Percentiles rank a stretch among this genome's conserved stretches.
These are phyloP conservation scores for Penicillium hesseltinei DNA, from an alignment of 2,329 filamentous ascomycete species.

Conservation along the genomic window DNA sequence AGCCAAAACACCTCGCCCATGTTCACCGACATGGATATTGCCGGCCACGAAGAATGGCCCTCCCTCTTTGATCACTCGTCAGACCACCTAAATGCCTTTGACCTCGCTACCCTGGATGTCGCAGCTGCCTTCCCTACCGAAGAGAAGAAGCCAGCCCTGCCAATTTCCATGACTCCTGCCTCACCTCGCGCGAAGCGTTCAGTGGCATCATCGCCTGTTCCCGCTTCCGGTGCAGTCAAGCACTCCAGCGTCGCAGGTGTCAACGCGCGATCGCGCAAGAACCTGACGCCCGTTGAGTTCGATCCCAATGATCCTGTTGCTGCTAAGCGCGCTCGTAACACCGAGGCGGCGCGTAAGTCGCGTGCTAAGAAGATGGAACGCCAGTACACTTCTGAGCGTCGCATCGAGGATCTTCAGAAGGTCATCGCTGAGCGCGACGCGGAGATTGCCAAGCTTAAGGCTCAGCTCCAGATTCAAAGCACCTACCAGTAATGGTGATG, in stretches of 20 bases:
- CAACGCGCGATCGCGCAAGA: constrained; percentile 72
- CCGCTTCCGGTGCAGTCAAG: constrained; percentile 44
- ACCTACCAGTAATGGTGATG: constrained; percentile 20
- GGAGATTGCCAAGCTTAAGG: constrained; percentile 21
- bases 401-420: constrained; percentile 67
- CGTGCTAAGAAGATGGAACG: constrained; percentile 79
- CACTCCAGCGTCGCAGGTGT: constrained; percentile 72
- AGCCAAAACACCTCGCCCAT: constrained; percentile 76
- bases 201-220: constrained; percentile 19
- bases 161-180: constrained; percentile 34
- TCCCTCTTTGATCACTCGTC: constrained; percentile 53
- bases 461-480: constrained; percentile 24
- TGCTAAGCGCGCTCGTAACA: constrained; percentile 91
- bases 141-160: constrained; percentile 18
- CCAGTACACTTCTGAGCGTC: constrained; percentile 70
- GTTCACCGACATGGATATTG: constrained; percentile 61
- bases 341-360: constrained; percentile 88
- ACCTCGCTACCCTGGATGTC: constrained; percentile 33
- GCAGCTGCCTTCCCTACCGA: constrained; percentile 17
- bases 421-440: constrained; percentile 30
- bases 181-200: constrained; percentile 34
- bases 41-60: constrained; percentile 62
- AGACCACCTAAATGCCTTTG: constrained; percentile 22
- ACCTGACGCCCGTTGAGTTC: constrained; percentile 73
- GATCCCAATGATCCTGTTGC: constrained; percentile 73